phyloP scores from a whole-genome alignment of 2,329 filamentous ascomycete species.

The Sclerotinia trifoliorum region DNA sequence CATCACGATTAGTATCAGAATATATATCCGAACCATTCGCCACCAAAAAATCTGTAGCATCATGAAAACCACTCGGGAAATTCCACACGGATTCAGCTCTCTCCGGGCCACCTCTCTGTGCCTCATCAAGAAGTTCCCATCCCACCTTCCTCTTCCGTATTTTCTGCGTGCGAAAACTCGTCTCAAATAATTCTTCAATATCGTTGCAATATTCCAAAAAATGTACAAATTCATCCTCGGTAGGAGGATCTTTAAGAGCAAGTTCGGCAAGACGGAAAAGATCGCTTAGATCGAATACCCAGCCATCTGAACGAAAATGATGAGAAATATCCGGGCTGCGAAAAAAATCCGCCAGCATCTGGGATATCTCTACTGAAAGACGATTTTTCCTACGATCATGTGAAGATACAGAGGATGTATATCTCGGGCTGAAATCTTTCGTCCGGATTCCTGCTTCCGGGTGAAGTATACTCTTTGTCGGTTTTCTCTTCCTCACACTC shows the following conservation, averaged over 20 bases:
- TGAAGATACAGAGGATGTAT: neutral
- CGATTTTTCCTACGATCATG: neutral
- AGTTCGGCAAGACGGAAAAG: neutral
- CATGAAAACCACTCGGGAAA: neutral
- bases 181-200: neutral
- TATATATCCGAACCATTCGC: neutral
- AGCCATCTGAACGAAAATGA: neutral
- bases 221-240: neutral
- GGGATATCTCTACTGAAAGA: neutral
- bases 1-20: neutral
- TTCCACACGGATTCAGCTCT: neutral
- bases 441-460: neutral
- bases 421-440: no score
- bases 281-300: neutral
- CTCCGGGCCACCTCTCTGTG: neutral
- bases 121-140: constrained; percentile 6
- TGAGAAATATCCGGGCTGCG: constrained; percentile 7
- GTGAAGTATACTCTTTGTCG: neutral
- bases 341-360: neutral
- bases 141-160: neutral
- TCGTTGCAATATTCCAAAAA: constrained; percentile 2
- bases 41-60: neutral
- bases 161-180: neutral
- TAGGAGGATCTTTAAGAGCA: neutral
- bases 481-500: neutral